Base-by-base conservation (phyloP, 129 eudicot genomes). In the Helichrysum umbraculigerum region DNA sequence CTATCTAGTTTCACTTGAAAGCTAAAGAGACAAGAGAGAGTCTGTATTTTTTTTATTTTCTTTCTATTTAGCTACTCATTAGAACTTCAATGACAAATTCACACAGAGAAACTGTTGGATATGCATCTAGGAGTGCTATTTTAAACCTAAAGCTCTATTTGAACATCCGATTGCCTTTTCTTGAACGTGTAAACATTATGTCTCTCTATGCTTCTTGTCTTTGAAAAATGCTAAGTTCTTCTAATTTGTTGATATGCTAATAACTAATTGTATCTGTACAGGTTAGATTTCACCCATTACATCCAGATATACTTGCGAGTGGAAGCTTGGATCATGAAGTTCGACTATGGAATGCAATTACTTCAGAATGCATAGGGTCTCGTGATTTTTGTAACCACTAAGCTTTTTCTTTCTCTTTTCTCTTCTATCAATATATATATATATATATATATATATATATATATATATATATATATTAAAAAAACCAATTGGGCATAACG, bases 281-380 rank as follows among this genome's bases (percentile, higher is more conserved):
- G 99, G 99, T 94, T 69, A 84, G 99, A 78, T 94, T 94, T 76
- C 99, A 94, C 79, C 99, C 99, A 6, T 73, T 92, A 70, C 85
- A 75, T 79, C 89, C 96, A 60, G 96, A 92, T 68, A 81, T 91
- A 61, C 90, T 94, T 58, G 99, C 97, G 19, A 94, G 99, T 79
- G 99, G 99, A 79, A 94, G 99, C 71, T 83, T 94, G 84, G 99
- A 94, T 84, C 96, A 94, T 83, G 99, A 94, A 84, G 99, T 91
- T 86, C 93, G 94, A 19, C 69, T 94, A 50, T 94, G 99, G 99
- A 87, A 94, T 86, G 99, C 99, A 73, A 89, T 86, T 72, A 91
- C 96, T 54, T 91, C 96, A 4, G 96, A 89, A 81, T 94, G 99
- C 82, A 86, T 94, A 71, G 96, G 90, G 76, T 82, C 94, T 15